phyloP scores from a whole-genome alignment of 345 rosid genomes.

The Linum lewisii region DNA sequence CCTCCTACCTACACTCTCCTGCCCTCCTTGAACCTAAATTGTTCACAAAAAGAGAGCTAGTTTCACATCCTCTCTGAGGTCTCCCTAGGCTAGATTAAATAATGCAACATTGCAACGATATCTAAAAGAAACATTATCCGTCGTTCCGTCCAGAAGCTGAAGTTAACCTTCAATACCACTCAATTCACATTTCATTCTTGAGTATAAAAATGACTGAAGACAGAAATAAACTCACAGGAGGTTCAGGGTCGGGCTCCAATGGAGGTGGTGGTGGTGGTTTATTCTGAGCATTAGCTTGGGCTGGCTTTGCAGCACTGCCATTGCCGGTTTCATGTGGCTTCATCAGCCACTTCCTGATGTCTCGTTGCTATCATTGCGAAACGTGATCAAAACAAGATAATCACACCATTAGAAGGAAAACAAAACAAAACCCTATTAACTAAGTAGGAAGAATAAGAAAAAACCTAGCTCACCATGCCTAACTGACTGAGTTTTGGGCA shows the following conservation, averaged over 20 bases:
- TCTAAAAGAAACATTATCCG: not conserved
- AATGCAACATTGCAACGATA: not conserved
- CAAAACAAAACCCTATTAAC: not conserved
- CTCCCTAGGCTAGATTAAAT: no score
- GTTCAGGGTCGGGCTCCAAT: constrained; percentile 15
- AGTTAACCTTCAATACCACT: not conserved
- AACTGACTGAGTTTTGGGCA: not conserved
- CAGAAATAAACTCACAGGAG: constrained; percentile 31
- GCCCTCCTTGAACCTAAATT: constrained; percentile 33
- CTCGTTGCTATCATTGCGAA: constrained; percentile 39
- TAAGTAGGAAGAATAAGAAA: not conserved
- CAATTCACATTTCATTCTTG: not conserved
- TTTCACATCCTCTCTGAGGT: no score
- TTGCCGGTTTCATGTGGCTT: constrained; percentile 76
- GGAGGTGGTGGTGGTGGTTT: constrained; percentile 9
- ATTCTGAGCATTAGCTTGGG: constrained; percentile 26
- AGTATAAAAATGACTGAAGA: not conserved
- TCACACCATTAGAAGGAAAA: not conserved
- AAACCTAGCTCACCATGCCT: not conserved
- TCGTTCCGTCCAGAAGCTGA: not conserved
- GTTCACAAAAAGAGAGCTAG: not conserved
- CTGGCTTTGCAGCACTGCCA: constrained; percentile 29
- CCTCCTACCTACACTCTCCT: constrained; percentile 48
- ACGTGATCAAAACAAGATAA: constrained; percentile 18
- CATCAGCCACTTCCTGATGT: constrained; percentile 95